Base-by-base conservation (phyloP, 2,329 filamentous ascomycete genomes). In the Chrysoporthe austroafricana region DNA sequence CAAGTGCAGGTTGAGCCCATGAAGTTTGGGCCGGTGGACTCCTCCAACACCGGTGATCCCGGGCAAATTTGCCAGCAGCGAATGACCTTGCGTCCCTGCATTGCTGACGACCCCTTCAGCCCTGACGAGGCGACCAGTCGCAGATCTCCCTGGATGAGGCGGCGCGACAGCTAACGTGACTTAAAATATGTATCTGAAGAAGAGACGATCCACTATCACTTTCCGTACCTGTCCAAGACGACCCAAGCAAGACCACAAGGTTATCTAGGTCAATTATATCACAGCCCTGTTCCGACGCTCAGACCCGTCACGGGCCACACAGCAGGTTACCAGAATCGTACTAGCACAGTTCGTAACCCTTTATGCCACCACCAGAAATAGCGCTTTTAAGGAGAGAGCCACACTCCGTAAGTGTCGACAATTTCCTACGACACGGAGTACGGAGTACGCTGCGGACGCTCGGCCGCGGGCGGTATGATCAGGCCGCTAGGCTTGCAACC, bases 61-160 rank as follows among this genome's bases (percentile, higher is more conserved):
- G 54, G 54, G 62, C 62, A 57, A 54, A 67, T 58, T 62, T 66
- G 26, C 48, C 11, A 21, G 54, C 66, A 65, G 64, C 67, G 56
- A 69, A 64, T 67, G 44, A 67, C 62, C 61, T 58, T 32, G 42
- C 46, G 11, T n/a, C 39, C 34, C 52, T 57, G 58, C 46, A 44
- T 46, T 48, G 63, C 50, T 54, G 66, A 46, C 66, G 63, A 70
- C 63, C 54, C 54, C 58, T 61, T 70, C 69, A 70, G 69, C 69
- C 69, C 58, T 61, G 57, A 62, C 69, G 52, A 69, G 69, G 66
- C 66, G 66, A 63, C 66, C 69, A 66, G 56, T 68, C 50, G 69
- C 58, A 62, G 63, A 60, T 58, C 54, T 62, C 59, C 66, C 46
- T 66, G 63, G 60, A 62, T 68, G 69, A 69, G 69, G 69, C 69